Evolutionary conservation across 2,329 filamentous ascomycete genomes (phyloP).

Genomic region (Hypomyces rosellus): DNA sequence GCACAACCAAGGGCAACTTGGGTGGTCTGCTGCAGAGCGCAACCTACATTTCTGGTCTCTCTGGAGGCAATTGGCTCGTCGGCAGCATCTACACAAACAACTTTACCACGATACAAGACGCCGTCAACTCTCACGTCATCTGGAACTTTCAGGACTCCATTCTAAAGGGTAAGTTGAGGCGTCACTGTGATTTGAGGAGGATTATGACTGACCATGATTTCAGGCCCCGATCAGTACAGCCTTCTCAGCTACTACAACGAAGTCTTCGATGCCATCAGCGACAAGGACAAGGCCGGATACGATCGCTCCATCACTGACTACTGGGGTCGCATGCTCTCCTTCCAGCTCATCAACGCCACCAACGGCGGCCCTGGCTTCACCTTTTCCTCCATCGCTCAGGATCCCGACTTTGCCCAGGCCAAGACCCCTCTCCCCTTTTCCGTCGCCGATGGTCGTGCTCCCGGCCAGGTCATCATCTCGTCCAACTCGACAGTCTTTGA

Average conservation of each 20-base stretch:
- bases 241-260: constrained; percentile 33
- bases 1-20: constrained; percentile 52
- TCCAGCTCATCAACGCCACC: constrained; percentile 72
- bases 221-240: constrained; percentile 31
- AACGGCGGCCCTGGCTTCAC: constrained; percentile 72
- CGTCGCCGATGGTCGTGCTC: constrained; percentile 42
- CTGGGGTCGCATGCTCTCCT: constrained; percentile 81
- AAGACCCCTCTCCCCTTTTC: constrained; percentile 44
- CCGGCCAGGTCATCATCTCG: constrained; percentile 36
- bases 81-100: constrained; percentile 82
- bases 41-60: constrained; percentile 76
- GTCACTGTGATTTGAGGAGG: too few species aligned
- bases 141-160: constrained; percentile 39
- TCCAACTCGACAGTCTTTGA: constrained; percentile 59
- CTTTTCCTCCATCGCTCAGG: constrained; percentile 61
- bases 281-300: constrained; percentile 36
- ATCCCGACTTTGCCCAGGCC: constrained; percentile 36
- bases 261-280: constrained; percentile 28
- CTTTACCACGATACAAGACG: constrained; percentile 55
- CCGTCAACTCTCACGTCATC: constrained; percentile 28
- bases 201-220: neutral
- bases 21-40: constrained; percentile 75
- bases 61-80: constrained; percentile 78
- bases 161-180: constrained; percentile 25
- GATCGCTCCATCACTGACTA: constrained; percentile 74